phyloP scores from a whole-genome alignment of 1,284 basidiomycete species.

The Puccinia horiana region DNA sequence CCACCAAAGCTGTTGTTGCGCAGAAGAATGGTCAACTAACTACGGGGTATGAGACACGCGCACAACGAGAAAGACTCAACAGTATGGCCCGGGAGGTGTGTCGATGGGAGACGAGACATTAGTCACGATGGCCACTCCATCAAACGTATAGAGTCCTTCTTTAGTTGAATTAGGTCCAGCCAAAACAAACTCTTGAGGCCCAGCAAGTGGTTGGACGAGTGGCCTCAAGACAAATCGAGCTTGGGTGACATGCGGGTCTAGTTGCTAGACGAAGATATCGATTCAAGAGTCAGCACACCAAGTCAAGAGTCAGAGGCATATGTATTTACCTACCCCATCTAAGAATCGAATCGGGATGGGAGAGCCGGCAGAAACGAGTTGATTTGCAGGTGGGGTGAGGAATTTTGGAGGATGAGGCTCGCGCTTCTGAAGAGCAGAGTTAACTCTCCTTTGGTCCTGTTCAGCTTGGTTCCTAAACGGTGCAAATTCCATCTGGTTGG shows the following conservation, averaged over 20 bases:
- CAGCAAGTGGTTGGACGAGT: neutral
- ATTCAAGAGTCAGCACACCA: neutral
- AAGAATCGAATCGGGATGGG: constrained; percentile 17
- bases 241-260: neutral
- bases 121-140: constrained; percentile 20
- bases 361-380: neutral
- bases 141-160: constrained; percentile 23
- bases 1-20: neutral
- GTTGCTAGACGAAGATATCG: constrained; percentile 13
- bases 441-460: neutral
- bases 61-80: neutral
- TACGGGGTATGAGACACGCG: neutral
- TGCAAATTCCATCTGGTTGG: constrained; percentile 22
- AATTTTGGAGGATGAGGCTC: constrained; percentile 31
- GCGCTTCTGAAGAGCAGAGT: neutral
- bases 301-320: neutral
- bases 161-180: neutral
- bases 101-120: neutral
- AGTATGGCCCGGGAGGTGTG: constrained; percentile 4
- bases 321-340: constrained; percentile 10
- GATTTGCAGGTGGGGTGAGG: neutral
- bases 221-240: constrained; percentile 25
- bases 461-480: constrained; percentile 19
- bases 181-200: constrained; percentile 2
- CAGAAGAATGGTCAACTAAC: neutral